Evolutionary conservation across 805 yeast species (phyloP).

Genomic region (Starmerella vaccinii): DNA sequence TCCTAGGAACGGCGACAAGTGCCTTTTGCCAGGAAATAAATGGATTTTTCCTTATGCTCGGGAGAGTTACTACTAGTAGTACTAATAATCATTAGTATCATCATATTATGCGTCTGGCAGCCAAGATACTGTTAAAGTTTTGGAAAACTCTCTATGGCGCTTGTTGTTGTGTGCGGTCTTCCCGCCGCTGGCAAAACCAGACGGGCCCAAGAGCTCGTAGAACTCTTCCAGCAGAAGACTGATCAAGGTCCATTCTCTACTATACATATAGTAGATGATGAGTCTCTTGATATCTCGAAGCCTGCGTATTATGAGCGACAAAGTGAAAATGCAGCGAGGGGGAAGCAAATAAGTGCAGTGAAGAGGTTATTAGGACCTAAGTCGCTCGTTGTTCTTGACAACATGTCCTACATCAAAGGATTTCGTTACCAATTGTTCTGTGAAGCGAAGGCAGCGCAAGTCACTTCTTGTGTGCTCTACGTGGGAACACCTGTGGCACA

Average conservation of each 20-base stretch:
- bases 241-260: slow-evolving; percentile 35
- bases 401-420: slow-evolving; percentile 85
- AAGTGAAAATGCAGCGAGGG: slow-evolving; percentile 72
- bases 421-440: slow-evolving; percentile 88
- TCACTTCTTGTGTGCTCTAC: slow-evolving; percentile 76
- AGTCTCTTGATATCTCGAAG: slow-evolving; percentile 60
- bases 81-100: too few relatives aligned
- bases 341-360: slow-evolving; percentile 78
- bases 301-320: slow-evolving; percentile 58
- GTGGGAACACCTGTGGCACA: slow-evolving; percentile 56
- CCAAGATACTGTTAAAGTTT: background rate
- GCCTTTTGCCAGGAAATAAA: too few relatives aligned
- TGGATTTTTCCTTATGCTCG: too few relatives aligned
- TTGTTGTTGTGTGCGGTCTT: slow-evolving; percentile 69
- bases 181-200: slow-evolving; percentile 80
- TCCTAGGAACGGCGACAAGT: too few relatives aligned
- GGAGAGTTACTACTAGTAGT: too few relatives aligned
- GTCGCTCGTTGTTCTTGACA: slow-evolving; percentile 73
- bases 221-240: slow-evolving; percentile 40
- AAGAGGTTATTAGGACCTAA: slow-evolving; percentile 63
- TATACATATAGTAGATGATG: slow-evolving; percentile 68
- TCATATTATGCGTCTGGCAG: background rate
- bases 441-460: slow-evolving; percentile 75
- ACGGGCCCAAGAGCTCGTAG: slow-evolving; percentile 50
- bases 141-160: slow-evolving; percentile 52